phyloP scores from a whole-genome alignment of 345 rosid genomes.

The Conringia planisiliqua region DNA sequence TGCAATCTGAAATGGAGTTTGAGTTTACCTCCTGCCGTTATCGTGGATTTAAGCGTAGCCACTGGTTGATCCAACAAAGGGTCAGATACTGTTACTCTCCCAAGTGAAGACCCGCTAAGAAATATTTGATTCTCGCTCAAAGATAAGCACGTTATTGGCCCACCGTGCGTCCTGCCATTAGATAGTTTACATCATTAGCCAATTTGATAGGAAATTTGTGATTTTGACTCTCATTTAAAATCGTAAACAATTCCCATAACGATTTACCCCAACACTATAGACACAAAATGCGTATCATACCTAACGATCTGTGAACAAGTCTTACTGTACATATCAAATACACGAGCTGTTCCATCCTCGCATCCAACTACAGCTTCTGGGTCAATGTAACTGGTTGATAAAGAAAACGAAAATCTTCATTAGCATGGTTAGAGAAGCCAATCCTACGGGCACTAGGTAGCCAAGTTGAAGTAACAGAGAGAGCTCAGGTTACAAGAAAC shows the following conservation, averaged over 20 bases:
- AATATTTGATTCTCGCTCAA: constrained; percentile 64
- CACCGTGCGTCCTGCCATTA: constrained; percentile 65
- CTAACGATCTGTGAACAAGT: constrained; percentile 75
- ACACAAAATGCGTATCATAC: constrained; percentile 32
- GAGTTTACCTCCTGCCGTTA: constrained; percentile 51
- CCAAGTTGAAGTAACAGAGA: constrained; percentile 1
- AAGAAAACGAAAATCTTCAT: neutral
- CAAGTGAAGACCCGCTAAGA: constrained; percentile 69
- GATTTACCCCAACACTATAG: neutral
- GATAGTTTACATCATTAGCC: constrained; percentile 1
- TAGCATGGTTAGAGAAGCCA: neutral
- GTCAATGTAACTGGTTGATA: constrained; percentile 62
- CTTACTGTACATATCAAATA: constrained; percentile 89
- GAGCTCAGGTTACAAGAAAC: neutral
- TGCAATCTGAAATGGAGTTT: neutral
- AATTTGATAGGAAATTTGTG: neutral
- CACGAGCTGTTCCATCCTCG: constrained; percentile 84
- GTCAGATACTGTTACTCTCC: constrained; percentile 65
- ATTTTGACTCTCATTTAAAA: neutral
- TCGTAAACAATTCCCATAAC: neutral
- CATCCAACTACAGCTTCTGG: constrained; percentile 96
- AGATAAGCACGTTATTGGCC: constrained; percentile 69
- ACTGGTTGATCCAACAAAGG: constrained; percentile 58
- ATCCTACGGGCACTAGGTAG: neutral
- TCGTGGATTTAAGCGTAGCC: constrained; percentile 59